phyloP scores from a whole-genome alignment of 768 basidiomycete species.

The Trametes punicea region DNA sequence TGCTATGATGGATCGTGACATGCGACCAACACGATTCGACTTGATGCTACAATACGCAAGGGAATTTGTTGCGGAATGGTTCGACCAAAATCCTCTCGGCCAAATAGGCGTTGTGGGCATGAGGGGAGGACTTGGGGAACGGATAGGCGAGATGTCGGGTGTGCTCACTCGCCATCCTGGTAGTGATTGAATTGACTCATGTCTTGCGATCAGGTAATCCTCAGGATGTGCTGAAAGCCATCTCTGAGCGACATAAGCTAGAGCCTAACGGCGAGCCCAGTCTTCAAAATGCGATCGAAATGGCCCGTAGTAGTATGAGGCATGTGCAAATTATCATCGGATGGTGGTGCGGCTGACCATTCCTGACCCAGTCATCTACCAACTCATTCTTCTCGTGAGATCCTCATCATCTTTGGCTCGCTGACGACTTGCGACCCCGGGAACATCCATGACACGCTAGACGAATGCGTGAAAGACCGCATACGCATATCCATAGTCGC shows the following conservation, averaged over 20 bases:
- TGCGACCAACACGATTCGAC: constrained; percentile 93
- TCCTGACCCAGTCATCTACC: constrained; percentile 79
- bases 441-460: constrained; percentile 92
- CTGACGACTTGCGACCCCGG: constrained; percentile 96
- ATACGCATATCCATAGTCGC: constrained; percentile 93
- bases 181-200: too few species aligned
- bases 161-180: too few species aligned
- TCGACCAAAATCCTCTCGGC: constrained; percentile 97
- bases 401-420: constrained; percentile 90
- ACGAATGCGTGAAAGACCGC: constrained; percentile 75
- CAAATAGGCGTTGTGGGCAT: constrained; percentile 96
- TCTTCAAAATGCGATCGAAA: constrained; percentile 95
- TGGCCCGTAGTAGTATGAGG: constrained; percentile 94
- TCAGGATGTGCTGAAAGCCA: constrained; percentile 86
- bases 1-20: constrained; percentile 94
- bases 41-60: constrained; percentile 85
- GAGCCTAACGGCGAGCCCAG: constrained; percentile 93
- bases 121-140: constrained; percentile 86
- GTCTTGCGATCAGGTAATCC: constrained; percentile 98
- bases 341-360: background rate
- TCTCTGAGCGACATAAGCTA: constrained; percentile 82
- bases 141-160: constrained; percentile 93
- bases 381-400: constrained; percentile 93
- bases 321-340: constrained; percentile 29
- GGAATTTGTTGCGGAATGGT: constrained; percentile 95